Percentiles rank a stretch among this genome's conserved stretches.
phyloP scores from a whole-genome alignment of 1,284 basidiomycete genomes.

The Pascua guehoae region DNA sequence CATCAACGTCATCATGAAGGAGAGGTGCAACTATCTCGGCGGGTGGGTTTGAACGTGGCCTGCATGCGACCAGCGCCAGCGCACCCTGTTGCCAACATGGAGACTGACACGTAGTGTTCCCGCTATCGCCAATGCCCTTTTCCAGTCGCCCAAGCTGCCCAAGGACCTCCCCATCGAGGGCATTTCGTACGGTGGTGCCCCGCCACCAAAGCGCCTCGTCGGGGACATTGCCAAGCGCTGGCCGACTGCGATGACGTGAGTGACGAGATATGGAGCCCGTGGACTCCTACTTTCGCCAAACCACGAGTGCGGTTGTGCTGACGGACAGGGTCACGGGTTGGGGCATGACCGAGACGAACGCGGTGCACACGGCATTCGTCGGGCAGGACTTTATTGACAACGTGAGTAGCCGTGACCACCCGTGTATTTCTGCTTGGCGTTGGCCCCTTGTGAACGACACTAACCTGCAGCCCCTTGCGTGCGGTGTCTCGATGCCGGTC shows the following conservation, averaged over 20 bases:
- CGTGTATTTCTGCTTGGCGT: no score
- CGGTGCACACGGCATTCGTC: conserved; percentile 32
- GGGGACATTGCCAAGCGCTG: conserved; percentile 31
- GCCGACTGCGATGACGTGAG: conserved; percentile 20
- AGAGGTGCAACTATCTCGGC: conserved; percentile 25
- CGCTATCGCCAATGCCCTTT: conserved; percentile 34
- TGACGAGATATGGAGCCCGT: background rate
- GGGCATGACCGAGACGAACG: conserved; percentile 45
- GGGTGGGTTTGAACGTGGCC: background rate
- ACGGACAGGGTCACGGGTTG: conserved; percentile 30
- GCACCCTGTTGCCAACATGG: no score
- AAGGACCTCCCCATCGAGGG: conserved; percentile 28
- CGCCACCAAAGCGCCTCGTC: conserved; percentile 34
- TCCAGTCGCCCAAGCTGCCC: conserved; percentile 33
- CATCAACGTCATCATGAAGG: conserved; percentile 26
- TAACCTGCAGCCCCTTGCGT: background rate
- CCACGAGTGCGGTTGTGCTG: background rate
- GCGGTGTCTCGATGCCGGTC: conserved; percentile 32
- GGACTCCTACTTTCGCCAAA: background rate
- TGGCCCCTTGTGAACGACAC: background rate
- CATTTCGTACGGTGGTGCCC: conserved; percentile 44
- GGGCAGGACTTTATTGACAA: conserved; percentile 33
- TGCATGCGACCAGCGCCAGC: no score
- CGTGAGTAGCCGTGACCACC: background rate
- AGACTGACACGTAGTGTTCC: conserved; percentile 31